These are phyloP conservation scores for Cyanidiococcus yangmingshanensis DNA, from an alignment of 23 red algal species.

Conservation along the genomic window DNA sequence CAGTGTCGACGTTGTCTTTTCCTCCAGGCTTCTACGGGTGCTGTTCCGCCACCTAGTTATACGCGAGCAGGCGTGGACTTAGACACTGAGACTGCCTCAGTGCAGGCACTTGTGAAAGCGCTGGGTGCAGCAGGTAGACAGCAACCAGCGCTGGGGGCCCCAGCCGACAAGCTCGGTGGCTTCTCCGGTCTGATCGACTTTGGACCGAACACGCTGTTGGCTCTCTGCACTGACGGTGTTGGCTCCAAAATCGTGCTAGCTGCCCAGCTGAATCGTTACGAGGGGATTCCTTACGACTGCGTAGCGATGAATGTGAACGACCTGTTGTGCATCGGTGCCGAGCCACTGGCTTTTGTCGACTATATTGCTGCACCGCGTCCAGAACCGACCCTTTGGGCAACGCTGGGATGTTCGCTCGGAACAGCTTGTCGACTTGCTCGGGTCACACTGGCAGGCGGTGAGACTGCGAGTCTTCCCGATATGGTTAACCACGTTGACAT, in stretches of 20 bases:
- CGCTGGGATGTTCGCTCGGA: constrained; percentile 46
- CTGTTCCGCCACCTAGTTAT: constrained; percentile 30
- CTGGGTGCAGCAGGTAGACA: constrained; percentile 37
- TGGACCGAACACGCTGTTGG: constrained; percentile 45
- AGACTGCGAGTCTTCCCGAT: constrained; percentile 74
- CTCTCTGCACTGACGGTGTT: constrained; percentile 77
- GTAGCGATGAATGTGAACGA: constrained; percentile 98
- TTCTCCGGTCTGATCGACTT: constrained; percentile 91
- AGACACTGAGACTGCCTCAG: constrained; percentile 37
- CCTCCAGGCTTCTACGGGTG: no score
- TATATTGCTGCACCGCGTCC: constrained; percentile 79
- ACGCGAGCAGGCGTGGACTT: constrained; percentile 66
- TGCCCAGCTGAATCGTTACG: constrained; percentile 36
- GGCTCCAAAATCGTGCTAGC: constrained; percentile 78
- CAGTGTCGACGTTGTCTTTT: no score
- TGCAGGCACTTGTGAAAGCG: constrained; percentile 33
- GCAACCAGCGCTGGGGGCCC: constrained; percentile 31
- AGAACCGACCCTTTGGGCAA: constrained; percentile 38
- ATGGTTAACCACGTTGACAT: constrained; percentile 82
- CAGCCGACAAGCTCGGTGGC: constrained; percentile 33
- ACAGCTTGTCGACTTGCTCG: constrained; percentile 53
- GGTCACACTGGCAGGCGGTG: constrained; percentile 73
- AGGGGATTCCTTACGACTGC: constrained; percentile 67
- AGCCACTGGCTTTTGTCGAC: constrained; percentile 92
- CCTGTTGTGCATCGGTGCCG: constrained; percentile 81